Percentiles rank a stretch among this genome's conserved stretches.
Evolutionary conservation across 108 stramenopile species (phyloP).

Genomic region (Discostella stelligeroides): DNA sequence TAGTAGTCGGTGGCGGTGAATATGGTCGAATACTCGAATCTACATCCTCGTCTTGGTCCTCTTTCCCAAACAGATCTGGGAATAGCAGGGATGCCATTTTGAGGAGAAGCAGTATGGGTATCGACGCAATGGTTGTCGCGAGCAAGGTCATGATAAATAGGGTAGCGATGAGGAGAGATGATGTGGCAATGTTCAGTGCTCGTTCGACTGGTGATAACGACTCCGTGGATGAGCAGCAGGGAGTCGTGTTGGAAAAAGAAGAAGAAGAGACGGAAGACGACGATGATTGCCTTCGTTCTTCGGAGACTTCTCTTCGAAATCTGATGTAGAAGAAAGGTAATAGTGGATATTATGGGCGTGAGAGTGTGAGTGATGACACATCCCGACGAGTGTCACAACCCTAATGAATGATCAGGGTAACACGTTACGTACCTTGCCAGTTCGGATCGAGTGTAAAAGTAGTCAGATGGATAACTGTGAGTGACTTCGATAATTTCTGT

Average conservation of each 20-base stretch:
- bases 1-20: constrained; percentile 1
- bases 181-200: constrained; percentile 1
- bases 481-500: background rate
- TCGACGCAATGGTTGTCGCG: background rate
- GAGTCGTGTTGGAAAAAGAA: no score
- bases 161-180: background rate
- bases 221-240: no score
- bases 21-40: constrained; percentile 11
- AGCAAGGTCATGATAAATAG: background rate
- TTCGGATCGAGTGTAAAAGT: constrained; percentile 5
- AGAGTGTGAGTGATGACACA: background rate
- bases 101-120: constrained; percentile 6
- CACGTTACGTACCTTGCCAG: background rate
- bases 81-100: background rate
- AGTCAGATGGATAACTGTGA: background rate
- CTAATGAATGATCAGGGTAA: no score
- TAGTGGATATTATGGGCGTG: background rate
- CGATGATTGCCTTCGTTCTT: background rate
- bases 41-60: background rate
- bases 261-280: no score
- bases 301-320: constrained; percentile 11
- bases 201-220: background rate
- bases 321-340: background rate
- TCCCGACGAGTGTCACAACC: no score
- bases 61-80: no score